Evolutionary conservation across 495 filamentous ascomycete genomes (phyloP).

Genomic region (Cercophora sp.): DNA sequence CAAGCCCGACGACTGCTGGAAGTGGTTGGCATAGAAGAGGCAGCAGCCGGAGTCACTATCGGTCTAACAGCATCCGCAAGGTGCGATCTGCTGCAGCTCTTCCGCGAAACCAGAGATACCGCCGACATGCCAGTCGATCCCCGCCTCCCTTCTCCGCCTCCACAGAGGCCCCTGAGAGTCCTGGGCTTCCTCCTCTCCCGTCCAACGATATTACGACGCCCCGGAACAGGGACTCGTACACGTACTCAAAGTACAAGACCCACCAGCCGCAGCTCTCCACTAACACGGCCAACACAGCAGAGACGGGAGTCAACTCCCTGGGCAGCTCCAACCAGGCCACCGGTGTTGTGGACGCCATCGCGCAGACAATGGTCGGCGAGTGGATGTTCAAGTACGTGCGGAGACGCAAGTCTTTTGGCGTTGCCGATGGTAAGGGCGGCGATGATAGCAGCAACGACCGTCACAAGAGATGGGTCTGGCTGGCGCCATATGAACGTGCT

Average conservation of each 20-base stretch:
- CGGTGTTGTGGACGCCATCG: conserved; percentile 94
- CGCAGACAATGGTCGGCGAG: conserved; percentile 97
- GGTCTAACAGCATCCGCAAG: conserved; percentile 65
- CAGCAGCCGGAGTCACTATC: conserved; percentile 39
- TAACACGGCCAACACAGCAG: conserved; percentile 51
- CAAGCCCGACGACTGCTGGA: conserved; percentile 69
- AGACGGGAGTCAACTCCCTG: conserved; percentile 49
- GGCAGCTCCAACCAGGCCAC: conserved; percentile 62
- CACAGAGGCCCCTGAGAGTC: conserved; percentile 64
- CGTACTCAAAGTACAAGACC: conserved; percentile 32
- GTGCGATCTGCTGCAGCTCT: conserved; percentile 75
- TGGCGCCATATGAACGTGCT: conserved; percentile 89
- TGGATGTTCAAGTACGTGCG: conserved; percentile 99
- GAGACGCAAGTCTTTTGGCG: conserved; percentile 85
- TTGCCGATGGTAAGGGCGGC: conserved; percentile 58
- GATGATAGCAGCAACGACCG: conserved; percentile 62
- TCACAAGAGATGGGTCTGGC: conserved; percentile 98
- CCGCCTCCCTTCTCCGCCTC: conserved; percentile 63
- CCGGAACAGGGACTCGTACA: conserved; percentile 37
- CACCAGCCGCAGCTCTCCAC: conserved; percentile 52
- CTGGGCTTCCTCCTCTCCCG: conserved; percentile 67
- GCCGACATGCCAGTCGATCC: conserved; percentile 56
- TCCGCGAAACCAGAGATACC: conserved; percentile 43
- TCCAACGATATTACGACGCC: conserved; percentile 67
- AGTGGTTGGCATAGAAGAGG: conserved; percentile 38